These are phyloP conservation scores for Oemleria cerasiformis DNA, from an alignment of 306 rosid genomes.

Conservation along the genomic window DNA sequence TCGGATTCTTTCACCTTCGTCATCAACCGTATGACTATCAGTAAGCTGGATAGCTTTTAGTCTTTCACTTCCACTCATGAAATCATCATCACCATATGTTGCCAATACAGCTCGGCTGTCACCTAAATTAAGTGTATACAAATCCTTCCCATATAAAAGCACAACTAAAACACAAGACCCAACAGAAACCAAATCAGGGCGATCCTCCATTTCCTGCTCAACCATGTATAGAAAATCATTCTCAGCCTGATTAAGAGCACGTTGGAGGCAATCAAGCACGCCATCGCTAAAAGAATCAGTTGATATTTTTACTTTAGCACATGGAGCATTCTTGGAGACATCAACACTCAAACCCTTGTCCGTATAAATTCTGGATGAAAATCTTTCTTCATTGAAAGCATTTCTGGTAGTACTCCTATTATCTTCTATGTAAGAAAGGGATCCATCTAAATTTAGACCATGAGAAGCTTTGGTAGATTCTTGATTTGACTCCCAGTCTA, in stretches of 20 bases:
- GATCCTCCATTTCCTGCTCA: constrained; percentile 95
- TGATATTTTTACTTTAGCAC: constrained; percentile 21
- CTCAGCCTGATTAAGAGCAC: constrained; percentile 75
- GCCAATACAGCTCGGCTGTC: constrained; percentile 96
- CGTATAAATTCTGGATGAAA: constrained; percentile 20
- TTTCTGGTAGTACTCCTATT: constrained; percentile 25
- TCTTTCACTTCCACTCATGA: constrained; percentile 32
- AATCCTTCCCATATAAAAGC: constrained; percentile 81
- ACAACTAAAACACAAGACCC: constrained; percentile 92
- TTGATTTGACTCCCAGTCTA: constrained; percentile 53
- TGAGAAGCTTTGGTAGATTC: constrained; percentile 34
- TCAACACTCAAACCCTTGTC: constrained; percentile 25
- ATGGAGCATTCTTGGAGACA: constrained; percentile 29
- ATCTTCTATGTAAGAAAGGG: constrained; percentile 33
- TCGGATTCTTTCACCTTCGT: constrained; percentile 62
- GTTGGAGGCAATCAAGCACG: constrained; percentile 71
- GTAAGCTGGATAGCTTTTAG: constrained; percentile 83
- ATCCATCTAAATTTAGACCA: constrained; percentile 29
- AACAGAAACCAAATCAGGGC: constrained; percentile 90
- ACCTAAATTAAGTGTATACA: constrained; percentile 84
- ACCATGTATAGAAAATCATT: constrained; percentile 93
- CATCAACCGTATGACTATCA: constrained; percentile 79
- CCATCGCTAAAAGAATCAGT: constrained; percentile 44
- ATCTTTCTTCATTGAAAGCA: constrained; percentile 26
- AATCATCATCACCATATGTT: constrained; percentile 32